phyloP scores from a whole-genome alignment of 108 stramenopile species.

The Aurantiochytrium sp. region DNA sequence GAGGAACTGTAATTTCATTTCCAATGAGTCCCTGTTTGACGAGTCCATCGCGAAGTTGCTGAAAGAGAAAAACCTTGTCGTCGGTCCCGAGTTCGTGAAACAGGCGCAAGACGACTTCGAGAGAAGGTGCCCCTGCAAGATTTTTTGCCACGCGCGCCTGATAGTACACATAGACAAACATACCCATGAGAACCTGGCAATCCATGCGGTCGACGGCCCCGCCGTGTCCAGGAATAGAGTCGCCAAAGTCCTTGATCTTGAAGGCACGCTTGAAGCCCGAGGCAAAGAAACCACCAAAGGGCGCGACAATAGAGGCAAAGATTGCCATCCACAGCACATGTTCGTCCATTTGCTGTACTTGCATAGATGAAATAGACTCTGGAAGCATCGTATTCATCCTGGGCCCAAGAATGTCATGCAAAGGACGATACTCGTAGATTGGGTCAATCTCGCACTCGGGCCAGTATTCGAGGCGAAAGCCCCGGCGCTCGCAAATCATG shows the following conservation, averaged over 20 bases:
- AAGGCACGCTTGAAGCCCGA: constrained; percentile 83
- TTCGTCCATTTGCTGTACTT: constrained; percentile 70
- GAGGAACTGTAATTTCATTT: too few species aligned
- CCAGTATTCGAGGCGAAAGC: constrained; percentile 49
- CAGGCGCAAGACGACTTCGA: not conserved
- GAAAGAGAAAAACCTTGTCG: constrained; percentile 25
- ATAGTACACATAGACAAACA: constrained; percentile 90
- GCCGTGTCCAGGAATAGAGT: constrained; percentile 84
- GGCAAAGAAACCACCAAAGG: constrained; percentile 92
- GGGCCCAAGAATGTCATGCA: not conserved
- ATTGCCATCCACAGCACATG: constrained; percentile 74
- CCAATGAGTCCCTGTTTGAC: not conserved
- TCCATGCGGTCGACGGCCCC: constrained; percentile 97
- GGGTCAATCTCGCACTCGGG: constrained; percentile 61
- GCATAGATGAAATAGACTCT: constrained; percentile 23
- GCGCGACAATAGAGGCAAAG: constrained; percentile 76
- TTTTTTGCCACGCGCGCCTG: constrained; percentile 70
- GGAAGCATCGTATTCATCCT: not conserved
- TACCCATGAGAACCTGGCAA: constrained; percentile 92
- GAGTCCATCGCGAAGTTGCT: constrained; percentile 27
- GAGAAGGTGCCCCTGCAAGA: not conserved
- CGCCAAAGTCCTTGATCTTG: constrained; percentile 83
- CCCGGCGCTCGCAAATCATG: constrained; percentile 78
- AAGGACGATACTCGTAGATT: constrained; percentile 26
- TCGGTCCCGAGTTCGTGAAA: constrained; percentile 8